These are phyloP conservation scores for Eucalyptus globulus DNA, from an alignment of 345 rosid genomes.

Conservation along the genomic window DNA sequence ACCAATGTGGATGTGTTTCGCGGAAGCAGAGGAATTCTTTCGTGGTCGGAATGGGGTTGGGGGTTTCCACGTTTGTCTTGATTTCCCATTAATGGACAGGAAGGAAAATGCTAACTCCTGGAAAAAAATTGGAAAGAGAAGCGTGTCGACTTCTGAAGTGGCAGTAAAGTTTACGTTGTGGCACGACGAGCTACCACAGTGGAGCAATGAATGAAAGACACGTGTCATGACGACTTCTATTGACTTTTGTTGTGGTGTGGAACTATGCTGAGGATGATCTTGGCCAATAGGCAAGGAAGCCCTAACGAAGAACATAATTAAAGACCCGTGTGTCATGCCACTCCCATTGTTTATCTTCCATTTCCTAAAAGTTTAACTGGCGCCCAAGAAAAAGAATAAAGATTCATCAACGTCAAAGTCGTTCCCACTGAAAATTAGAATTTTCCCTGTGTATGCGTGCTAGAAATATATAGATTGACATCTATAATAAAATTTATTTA, in stretches of 20 bases:
- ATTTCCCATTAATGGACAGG: background rate
- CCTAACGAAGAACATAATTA: background rate
- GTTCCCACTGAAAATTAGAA: background rate
- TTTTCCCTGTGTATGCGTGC: background rate
- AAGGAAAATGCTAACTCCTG: background rate
- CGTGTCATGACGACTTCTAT: background rate
- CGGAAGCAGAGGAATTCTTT: too few relatives aligned
- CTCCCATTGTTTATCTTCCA: background rate
- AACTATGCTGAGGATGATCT: background rate
- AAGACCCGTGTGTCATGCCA: background rate
- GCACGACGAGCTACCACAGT: too few relatives aligned
- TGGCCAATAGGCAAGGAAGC: background rate
- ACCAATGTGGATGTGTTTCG: background rate
- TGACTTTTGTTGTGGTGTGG: background rate
- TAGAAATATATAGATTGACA: background rate
- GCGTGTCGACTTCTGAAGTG: background rate
- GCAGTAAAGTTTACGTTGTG: background rate
- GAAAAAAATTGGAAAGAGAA: fast-evolving
- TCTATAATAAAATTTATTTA: background rate
- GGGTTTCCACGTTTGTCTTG: background rate
- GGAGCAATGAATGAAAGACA: background rate
- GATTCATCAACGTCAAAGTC: background rate
- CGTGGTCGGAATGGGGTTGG: background rate
- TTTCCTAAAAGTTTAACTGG: background rate
- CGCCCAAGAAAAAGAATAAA: background rate